Conservation (phyloP, 306 rosid species). For the Pyrus pyrifolia region DNA sequence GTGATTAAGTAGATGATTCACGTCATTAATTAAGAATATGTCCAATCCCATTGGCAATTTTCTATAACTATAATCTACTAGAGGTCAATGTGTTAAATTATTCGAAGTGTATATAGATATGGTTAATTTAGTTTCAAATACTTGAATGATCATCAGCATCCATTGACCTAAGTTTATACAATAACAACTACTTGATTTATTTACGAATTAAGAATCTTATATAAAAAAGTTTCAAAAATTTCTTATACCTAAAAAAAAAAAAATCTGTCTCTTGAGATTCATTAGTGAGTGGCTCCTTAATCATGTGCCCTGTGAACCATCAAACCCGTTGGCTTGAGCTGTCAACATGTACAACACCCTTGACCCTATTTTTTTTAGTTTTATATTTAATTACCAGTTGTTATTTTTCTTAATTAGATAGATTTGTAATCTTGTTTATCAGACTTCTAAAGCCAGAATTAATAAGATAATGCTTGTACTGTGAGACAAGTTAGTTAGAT, state of each 20-base stretch:
- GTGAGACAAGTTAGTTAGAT: background rate
- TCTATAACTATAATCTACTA: background rate
- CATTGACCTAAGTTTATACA: conserved; percentile 15
- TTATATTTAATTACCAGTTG: background rate
- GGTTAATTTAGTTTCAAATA: background rate
- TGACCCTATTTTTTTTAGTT: background rate
- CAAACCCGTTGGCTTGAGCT: conserved; percentile 14
- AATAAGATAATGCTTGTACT: background rate
- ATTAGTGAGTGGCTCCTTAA: background rate
- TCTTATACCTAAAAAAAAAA: background rate
- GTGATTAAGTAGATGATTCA: background rate
- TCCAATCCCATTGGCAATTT: background rate
- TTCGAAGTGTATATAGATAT: background rate
- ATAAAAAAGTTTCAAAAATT: background rate
- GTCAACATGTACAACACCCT: conserved; percentile 6
- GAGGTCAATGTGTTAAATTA: conserved; percentile 1
- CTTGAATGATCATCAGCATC: conserved; percentile 4
- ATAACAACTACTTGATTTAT: conserved; percentile 8
- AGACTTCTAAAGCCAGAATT: background rate
- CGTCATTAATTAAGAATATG: background rate
- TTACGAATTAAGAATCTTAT: background rate
- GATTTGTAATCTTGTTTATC: conserved; percentile 4
- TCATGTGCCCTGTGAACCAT: background rate
- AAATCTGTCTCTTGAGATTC: background rate
- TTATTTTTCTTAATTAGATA: background rate